Evolutionary conservation across 169 alveolate species (phyloP), one percentile per base, ranked within the genome.

Genomic region (Eimeria mitis): DNA sequence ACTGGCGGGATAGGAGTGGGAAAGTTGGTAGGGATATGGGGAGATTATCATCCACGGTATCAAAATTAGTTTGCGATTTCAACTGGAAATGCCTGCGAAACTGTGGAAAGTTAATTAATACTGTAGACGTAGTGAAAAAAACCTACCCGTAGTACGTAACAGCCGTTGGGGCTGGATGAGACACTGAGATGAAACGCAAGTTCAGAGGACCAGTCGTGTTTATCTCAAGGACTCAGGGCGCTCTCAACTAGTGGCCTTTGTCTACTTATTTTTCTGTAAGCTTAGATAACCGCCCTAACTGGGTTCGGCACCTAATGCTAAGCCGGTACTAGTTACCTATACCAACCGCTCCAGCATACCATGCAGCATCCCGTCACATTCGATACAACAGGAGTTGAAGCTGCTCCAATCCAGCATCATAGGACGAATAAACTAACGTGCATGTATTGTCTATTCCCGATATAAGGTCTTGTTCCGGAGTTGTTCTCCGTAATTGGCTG

Each of bases 401-500:
- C 65, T 47, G 42, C 63, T 25, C 65, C 47, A 21, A 4, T 78
- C 68, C 40, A 44, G 88, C 88, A 47, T 78, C 28, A 8, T 49
- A 49, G 25, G 63, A 31, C 63, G 65, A 28, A 31, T 49, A 28
- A 49, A 47, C 31, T 49, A 49, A 47, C 42, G 40, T 8, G 28
- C 4, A 78, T 28, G 11, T n/a, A 25, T 25, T 44, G 63, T 78
- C 19, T 78, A 42, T 47, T 47, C 23, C 23, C 44, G 34, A 28
- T 28, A 47, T 75, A 21, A 28, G 21, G 25, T 78, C 25, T 65
- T 42, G 63, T 1, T 49, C 68, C 68, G 63, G 42, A n/a, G 65
- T 68, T 78, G 88, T 49, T 78, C 28, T 49, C 54, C 88, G 88
- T 25, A 28, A 31, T 68, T 78, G 88, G 88, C 37, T 44, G 88